Conservation (phyloP, 1,139 yeast species). For the Lizanozyma gosingica region DNA sequence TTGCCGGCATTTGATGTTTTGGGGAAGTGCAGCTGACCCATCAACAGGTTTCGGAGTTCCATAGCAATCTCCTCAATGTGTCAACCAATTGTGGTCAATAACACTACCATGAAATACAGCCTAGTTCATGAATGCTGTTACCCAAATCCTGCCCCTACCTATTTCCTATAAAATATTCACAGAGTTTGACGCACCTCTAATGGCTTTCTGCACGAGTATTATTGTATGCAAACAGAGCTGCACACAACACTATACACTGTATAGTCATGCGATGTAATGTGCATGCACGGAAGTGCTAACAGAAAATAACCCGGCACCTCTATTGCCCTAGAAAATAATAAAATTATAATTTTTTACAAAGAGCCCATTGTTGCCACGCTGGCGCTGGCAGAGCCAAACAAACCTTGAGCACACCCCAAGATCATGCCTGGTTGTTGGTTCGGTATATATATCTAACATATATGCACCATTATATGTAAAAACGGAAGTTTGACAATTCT, state of each 20-base stretch:
- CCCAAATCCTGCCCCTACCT: too few relatives aligned
- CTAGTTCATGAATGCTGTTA: neutral
- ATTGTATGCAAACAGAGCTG: neutral
- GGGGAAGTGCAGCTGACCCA: too few relatives aligned
- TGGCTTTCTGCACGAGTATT: neutral
- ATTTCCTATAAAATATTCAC: too few relatives aligned
- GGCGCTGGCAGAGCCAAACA: neutral
- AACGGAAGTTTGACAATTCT: neutral
- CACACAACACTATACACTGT: neutral
- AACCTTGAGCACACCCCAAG: neutral
- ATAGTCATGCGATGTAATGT: neutral
- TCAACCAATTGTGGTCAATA: neutral
- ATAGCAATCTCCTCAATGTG: neutral
- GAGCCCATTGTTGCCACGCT: neutral
- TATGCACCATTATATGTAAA: neutral
- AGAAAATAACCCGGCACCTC: neutral
- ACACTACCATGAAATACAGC: neutral
- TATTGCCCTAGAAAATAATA: neutral
- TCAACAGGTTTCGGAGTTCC: neutral
- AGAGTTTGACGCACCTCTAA: neutral
- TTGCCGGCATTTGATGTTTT: too few relatives aligned
- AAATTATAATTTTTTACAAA: neutral
- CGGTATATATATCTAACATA: neutral
- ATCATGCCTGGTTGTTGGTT: neutral
- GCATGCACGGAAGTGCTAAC: neutral